Evolutionary conservation across 768 basidiomycete genomes (phyloP), one percentile per base, ranked within the genome.

Genomic region (Trametes gibbosa): DNA sequence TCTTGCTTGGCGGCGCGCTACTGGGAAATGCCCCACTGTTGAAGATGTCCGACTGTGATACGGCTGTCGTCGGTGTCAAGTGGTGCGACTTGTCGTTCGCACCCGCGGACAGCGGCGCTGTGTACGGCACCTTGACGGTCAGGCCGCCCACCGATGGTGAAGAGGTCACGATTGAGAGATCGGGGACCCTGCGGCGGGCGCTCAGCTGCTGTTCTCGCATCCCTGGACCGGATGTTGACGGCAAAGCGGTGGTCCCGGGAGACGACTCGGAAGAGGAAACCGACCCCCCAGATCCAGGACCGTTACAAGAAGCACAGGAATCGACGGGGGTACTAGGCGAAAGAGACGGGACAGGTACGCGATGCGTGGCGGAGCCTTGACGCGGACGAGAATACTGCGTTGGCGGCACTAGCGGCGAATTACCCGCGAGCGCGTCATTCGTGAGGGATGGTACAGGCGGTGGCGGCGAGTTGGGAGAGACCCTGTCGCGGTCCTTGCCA

Each of bases 1-100:
- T 73, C 9, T 82, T 77, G 45, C 80, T 76, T 21, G 89, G 78
- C 2, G 89, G 90, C 25, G 89, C 89, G 65, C 86, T 89, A 63
- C 80, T 81, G 14, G 68, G 67, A 8, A 68, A n/a, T 5, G 25
- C 32, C 56, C 53, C 60, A 7, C 49, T 41, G 43, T 42, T 58
- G 39, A 27, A 47, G 29, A 5, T 59, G 42, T 47, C 61, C 27
- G 61, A 25, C 39, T 45, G 46, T 57, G 52, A 55, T 0, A 46
- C 61, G 10, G 65, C 50, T 8, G 70, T 63, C 17, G 56, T 62
- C 6, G 67, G 66, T 29, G 68, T 64, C 50, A 63, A 52, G 39
- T 51, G 41, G 50, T 63, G 62, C 23, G 55, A 53, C 25, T 48
- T 43, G 2, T 66, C 69, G 50, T 46, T 47, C 40, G 53, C 43